Evolutionary conservation across 176 grass and related monocot genomes (phyloP).

Genomic region (Triticum urartu): DNA sequence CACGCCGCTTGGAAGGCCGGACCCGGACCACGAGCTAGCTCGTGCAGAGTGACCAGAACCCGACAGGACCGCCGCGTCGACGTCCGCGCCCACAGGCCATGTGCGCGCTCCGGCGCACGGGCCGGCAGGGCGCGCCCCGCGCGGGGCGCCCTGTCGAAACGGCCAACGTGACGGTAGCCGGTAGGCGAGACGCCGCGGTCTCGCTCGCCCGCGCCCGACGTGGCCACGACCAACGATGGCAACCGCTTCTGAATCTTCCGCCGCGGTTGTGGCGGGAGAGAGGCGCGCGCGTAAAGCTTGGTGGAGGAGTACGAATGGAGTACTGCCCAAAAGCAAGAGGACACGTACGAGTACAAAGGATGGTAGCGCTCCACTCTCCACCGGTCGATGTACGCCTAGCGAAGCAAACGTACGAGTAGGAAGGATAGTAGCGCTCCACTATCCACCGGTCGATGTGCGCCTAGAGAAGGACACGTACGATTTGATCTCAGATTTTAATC

Average conservation of each 20-base stretch:
- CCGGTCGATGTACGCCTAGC: background rate
- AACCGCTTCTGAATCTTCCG: background rate
- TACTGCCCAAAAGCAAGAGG: background rate
- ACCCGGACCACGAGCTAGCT: background rate
- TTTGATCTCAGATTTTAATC: too few relatives aligned
- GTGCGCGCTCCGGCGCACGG: background rate
- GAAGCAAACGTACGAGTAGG: background rate
- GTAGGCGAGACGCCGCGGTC: constrained; percentile 21
- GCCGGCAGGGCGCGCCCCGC: background rate
- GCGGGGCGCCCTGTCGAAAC: background rate
- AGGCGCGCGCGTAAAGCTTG: background rate
- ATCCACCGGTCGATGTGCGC: background rate
- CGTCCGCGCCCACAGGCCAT: constrained; percentile 10
- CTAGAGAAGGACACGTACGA: background rate
- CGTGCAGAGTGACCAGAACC: background rate
- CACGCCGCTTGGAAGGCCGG: background rate
- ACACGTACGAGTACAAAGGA: background rate
- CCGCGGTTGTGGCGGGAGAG: background rate
- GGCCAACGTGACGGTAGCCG: constrained; percentile 24
- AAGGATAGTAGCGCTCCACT: background rate
- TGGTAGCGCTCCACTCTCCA: background rate
- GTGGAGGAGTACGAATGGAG: background rate
- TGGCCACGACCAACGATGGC: background rate
- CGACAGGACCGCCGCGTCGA: background rate
- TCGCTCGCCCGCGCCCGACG: background rate